Percentiles rank a stretch among this genome's conserved stretches.
Conservation (phyloP, 2,329 filamentous ascomycete genomes). For the Polychaeton citri region DNA sequence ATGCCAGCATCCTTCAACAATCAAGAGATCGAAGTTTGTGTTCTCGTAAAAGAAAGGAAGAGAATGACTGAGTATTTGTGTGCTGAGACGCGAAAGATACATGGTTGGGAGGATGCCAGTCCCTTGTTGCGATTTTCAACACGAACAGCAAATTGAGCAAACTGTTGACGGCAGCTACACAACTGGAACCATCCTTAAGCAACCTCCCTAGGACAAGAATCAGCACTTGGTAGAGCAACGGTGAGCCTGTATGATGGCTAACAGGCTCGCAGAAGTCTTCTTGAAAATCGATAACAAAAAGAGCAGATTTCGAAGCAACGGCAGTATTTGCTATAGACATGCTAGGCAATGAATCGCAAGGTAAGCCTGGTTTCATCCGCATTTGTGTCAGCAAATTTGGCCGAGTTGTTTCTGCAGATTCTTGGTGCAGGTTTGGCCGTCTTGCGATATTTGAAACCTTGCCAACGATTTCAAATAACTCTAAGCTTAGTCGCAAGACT, state of each 20-base stretch:
- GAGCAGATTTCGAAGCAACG: not conserved
- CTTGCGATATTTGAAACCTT: no score
- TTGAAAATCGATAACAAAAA: conserved; percentile 51
- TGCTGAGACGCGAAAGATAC: conserved; percentile 85
- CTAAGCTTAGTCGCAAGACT: no score
- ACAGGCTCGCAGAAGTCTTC: conserved; percentile 91
- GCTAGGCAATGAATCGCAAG: no score
- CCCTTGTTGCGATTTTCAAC: conserved; percentile 72
- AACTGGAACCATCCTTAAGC: conserved; percentile 57
- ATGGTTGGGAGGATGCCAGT: conserved; percentile 75
- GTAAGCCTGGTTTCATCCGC: no score
- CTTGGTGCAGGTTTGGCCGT: no score
- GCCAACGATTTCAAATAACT: no score
- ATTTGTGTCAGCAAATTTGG: no score
- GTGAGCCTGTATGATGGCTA: conserved; percentile 72
- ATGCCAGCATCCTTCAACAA: conserved; percentile 45
- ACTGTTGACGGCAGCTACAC: conserved; percentile 58
- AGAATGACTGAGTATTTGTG: conserved; percentile 51
- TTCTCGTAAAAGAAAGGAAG: conserved; percentile 31
- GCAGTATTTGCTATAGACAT: not conserved
- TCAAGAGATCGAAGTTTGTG: conserved; percentile 46
- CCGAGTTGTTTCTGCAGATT: no score
- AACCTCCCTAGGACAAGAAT: no score
- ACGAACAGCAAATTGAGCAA: conserved; percentile 61
- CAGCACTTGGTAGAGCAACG: no score